Evolutionary conservation across 176 grass and related monocot species (phyloP), one percentile per base, ranked within the genome.

Genomic region (Tillandsia fasciculata): DNA sequence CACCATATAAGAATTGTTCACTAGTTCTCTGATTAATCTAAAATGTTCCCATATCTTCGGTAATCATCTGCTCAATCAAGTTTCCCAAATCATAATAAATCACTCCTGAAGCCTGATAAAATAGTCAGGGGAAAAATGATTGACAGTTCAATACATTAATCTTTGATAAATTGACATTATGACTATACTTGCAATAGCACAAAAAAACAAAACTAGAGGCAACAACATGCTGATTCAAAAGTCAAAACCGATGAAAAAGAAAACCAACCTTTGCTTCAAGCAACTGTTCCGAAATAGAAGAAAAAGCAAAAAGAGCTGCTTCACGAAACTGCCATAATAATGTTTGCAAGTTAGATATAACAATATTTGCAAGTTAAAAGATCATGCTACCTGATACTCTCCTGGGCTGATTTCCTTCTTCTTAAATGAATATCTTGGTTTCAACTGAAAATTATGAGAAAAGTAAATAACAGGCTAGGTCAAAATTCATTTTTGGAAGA

Each of bases 401-500:
- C 6, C 27, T 3, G 6, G 6, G 6, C 33, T 42, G 33, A 84
- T 80, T 84, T 99, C 94, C 72, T 85, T 93, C 84, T 86, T 93
- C 66, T 99, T 99, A 69, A 99, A 99, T 58, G 90, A 93, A 88
- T 99, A 99, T 77, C 95, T 90, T 68, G 95, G 95, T 78, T 86
- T 93, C 51, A 99, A 80, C 95, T 99, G 79, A 54, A 83, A 74
- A 80, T 81, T 51, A 49, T 72, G 64, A 58, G 80, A 74, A 78
- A 64, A 66, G 53, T 10, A 80, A 10, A 11, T 23, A 59, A 18
- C 56, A 59, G 56, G 14, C 20, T 59, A 42, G 33, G 33, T 28
- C 51, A 58, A 49, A 75, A 53, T 26, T 54, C 18, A 58, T 48
- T 42, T 49, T 50, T 13, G 24, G 63, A 65, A 24, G 53, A 74